These are phyloP conservation scores for Ogataea polymorpha DNA, from an alignment of 805 yeast genomes.

Conservation along the genomic window DNA sequence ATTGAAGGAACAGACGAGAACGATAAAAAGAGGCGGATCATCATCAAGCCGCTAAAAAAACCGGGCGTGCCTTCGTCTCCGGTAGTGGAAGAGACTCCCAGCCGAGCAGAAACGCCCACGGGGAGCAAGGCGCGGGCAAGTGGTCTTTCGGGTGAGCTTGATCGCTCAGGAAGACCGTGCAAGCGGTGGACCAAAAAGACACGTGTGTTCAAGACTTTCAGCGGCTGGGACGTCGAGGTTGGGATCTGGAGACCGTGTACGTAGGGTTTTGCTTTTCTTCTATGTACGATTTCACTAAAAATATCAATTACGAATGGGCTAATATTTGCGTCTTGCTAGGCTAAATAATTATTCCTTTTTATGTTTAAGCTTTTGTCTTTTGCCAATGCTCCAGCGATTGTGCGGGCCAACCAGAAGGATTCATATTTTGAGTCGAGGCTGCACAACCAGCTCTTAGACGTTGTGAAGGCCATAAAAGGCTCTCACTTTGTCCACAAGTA, in stretches of 20 bases:
- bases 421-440: slow-evolving; percentile 61
- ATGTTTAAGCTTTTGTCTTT: slow-evolving; percentile 44
- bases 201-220: slow-evolving; percentile 25
- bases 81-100: slow-evolving; percentile 13
- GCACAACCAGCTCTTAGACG: slow-evolving; percentile 52
- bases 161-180: slow-evolving; percentile 21
- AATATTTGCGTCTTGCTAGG: neutral
- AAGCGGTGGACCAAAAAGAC: slow-evolving; percentile 18
- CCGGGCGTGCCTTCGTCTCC: slow-evolving; percentile 12
- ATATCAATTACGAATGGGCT: neutral
- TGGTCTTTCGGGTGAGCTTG: slow-evolving; percentile 26
- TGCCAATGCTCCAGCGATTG: slow-evolving; percentile 89
- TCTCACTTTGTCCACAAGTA: slow-evolving; percentile 63
- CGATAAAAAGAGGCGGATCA: slow-evolving; percentile 8
- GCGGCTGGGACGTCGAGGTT: slow-evolving; percentile 25
- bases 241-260: slow-evolving; percentile 22
- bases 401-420: slow-evolving; percentile 90
- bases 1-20: slow-evolving; percentile 19
- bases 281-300: slow-evolving; percentile 1
- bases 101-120: slow-evolving; percentile 21
- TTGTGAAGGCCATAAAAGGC: slow-evolving; percentile 52
- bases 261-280: neutral
- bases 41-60: slow-evolving; percentile 7
- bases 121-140: slow-evolving; percentile 19
- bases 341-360: slow-evolving; percentile 1